A percentile compares a stretch with the other conserved stretches of the same genome.
phyloP scores from a whole-genome alignment of 768 basidiomycete genomes.

The Strobilomyces confusus region DNA sequence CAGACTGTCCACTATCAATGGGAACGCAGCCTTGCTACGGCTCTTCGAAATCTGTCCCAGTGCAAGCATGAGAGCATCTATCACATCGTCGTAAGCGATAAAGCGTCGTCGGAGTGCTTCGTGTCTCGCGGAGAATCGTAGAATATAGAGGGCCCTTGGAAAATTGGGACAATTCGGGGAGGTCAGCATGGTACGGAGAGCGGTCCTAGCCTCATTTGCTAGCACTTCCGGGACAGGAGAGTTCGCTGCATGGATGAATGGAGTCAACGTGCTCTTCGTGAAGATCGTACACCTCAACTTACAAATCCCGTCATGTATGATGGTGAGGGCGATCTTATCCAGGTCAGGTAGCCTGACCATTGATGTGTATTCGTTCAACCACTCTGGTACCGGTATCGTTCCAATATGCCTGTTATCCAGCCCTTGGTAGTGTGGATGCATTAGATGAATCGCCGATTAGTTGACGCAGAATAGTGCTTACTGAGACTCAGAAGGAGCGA shows the following conservation, averaged over 20 bases:
- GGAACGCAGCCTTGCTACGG: background rate
- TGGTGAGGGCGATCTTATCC: background rate
- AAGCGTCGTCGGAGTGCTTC: background rate
- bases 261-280: background rate
- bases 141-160: background rate
- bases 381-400: background rate
- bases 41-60: background rate
- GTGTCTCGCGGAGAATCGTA: background rate
- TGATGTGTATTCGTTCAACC: background rate
- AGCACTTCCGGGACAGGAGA: background rate
- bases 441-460: background rate
- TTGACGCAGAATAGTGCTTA: background rate
- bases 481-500: background rate
- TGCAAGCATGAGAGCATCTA: background rate
- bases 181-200: background rate
- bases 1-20: background rate
- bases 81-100: background rate
- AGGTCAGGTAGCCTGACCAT: background rate
- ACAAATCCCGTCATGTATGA: background rate
- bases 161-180: background rate
- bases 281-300: background rate
- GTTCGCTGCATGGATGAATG: background rate
- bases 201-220: background rate
- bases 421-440: background rate
- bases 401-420: background rate